Evolutionary conservation across 2,329 filamentous ascomycete species (phyloP).

Genomic region (Fusarium fujikuroi): DNA sequence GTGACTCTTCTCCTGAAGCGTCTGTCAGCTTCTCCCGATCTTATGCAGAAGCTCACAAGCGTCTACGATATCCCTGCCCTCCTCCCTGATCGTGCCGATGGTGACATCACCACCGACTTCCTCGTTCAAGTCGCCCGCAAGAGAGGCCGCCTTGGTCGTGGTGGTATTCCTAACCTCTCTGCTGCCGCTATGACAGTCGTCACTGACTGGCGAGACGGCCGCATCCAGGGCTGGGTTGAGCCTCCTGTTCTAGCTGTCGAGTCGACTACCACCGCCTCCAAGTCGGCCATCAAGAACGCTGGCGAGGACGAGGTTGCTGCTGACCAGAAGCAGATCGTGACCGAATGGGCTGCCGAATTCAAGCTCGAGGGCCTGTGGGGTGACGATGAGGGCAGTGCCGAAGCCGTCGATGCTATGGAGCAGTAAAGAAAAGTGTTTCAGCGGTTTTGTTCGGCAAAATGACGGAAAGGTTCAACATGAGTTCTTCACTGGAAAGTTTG

Average conservation of each 20-base stretch:
- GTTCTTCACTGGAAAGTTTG: slow-evolving; percentile 47
- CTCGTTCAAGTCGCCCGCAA: slow-evolving; percentile 94
- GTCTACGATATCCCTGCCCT: slow-evolving; percentile 88
- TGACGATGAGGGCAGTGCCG: slow-evolving; percentile 62
- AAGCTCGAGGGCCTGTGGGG: slow-evolving; percentile 94
- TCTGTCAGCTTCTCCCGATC: slow-evolving; percentile 76
- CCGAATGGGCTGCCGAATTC: slow-evolving; percentile 94
- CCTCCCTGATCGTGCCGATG: slow-evolving; percentile 70
- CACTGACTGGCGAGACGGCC: slow-evolving; percentile 95
- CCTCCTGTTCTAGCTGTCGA: slow-evolving; percentile 74
- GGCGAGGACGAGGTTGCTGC: slow-evolving; percentile 60
- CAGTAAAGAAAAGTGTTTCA: slow-evolving; percentile 49
- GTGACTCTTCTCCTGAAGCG: slow-evolving; percentile 86
- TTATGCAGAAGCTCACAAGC: slow-evolving; percentile 81
- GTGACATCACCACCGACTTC: slow-evolving; percentile 88
- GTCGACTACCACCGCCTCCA: slow-evolving; percentile 44
- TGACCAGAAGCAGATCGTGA: slow-evolving; percentile 88
- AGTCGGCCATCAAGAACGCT: slow-evolving; percentile 51
- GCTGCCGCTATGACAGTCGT: slow-evolving; percentile 92
- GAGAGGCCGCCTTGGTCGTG: slow-evolving; percentile 86
- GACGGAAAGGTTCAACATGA: slow-evolving; percentile 43
- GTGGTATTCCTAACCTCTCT: slow-evolving; percentile 88
- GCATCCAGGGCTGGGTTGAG: slow-evolving; percentile 92
- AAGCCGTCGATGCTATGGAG: slow-evolving; percentile 62
- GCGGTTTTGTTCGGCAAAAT: slow-evolving; percentile 35